phyloP scores from a whole-genome alignment of 2,329 filamentous ascomycete species.

The Aureobasidium sp. region DNA sequence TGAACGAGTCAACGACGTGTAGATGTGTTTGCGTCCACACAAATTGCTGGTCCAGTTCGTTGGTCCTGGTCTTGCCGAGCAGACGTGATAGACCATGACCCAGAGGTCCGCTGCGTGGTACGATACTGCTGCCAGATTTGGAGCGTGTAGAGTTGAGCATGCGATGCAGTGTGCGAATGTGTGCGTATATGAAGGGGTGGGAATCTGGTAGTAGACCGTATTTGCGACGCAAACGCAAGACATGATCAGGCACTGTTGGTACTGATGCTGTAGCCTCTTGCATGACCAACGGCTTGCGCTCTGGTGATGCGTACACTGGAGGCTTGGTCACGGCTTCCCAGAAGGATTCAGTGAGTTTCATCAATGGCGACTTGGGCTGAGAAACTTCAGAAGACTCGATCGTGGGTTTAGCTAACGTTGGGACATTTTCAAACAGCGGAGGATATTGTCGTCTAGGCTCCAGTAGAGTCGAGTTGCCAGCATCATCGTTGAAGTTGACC shows the following conservation, averaged over 20 bases:
- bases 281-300: not conserved
- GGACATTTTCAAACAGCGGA: slow-evolving; percentile 22
- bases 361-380: not conserved
- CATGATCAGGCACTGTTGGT: slow-evolving; percentile 7
- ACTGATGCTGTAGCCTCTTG: not conserved
- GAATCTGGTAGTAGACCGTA: slow-evolving; percentile 26
- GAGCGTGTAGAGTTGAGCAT: slow-evolving; percentile 27
- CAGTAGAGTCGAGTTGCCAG: slow-evolving; percentile 15
- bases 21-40: slow-evolving; percentile 22
- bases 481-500: slow-evolving; percentile 30
- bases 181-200: slow-evolving; percentile 28
- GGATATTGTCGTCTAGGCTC: slow-evolving; percentile 17
- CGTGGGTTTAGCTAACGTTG: not conserved
- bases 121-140: slow-evolving; percentile 21
- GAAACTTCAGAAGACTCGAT: not conserved
- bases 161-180: slow-evolving; percentile 30
- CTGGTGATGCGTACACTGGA: slow-evolving; percentile 5
- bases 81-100: slow-evolving; percentile 15
- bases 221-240: slow-evolving; percentile 21
- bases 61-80: slow-evolving; percentile 16
- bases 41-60: slow-evolving; percentile 19
- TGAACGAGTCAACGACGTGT: slow-evolving; percentile 25
- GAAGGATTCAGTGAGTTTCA: slow-evolving; percentile 21
- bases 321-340: slow-evolving; percentile 22
- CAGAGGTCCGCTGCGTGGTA: slow-evolving; percentile 20